Base-by-base conservation (phyloP, 2,329 filamentous ascomycete species). In the Colletotrichum endophyticum region DNA sequence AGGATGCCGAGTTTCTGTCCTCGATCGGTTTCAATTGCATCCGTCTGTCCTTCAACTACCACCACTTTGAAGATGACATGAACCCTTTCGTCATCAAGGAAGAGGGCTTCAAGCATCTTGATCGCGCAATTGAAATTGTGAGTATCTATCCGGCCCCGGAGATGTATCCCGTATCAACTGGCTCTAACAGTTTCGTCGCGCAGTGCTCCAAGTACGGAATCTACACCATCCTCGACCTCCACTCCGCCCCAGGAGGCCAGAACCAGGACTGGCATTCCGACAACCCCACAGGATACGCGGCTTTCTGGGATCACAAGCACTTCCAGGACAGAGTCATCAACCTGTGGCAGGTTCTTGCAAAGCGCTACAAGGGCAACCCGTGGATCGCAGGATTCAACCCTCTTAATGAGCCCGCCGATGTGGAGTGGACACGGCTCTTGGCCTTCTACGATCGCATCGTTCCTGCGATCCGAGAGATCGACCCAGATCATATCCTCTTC, bases 31-130 rank as follows among this genome's bases (percentile, higher is more conserved):
- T 92, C 25, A 92, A 92, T 80, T 92, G 89, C 80, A 84, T 92
- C 4, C 87, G 91, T 0, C 82, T 93, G 4, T 91, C 91, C 0
- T 92, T 93, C 82, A 93, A 92, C 80, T 92, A 92, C 79, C 87
- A 88, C 1, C 89, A 91, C 78, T 90, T 91, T 44, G 88, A 89
- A 74, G 88, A 91, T 75, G 87, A 90, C 71, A 85, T 87, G 83
- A 87, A 89, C 74, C 89, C 89, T 0, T 80, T 84, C 8, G 86
- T 88, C 1, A 80, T 90, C 12, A 90, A 89, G 78, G 79, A 85
- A 16, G 82, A 84, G 11, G 89, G 89, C 0, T 90, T 91, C 78
- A 86, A 87, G 75, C 85, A 86, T 63, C 79, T 91, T 2, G 89
- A 91, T 77, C 83, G 87, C 15, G 84, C 89, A 2, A 83, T 91